These are phyloP conservation scores for Tricholoma hemisulphureum DNA, from an alignment of 768 basidiomycete species.

Conservation along the genomic window DNA sequence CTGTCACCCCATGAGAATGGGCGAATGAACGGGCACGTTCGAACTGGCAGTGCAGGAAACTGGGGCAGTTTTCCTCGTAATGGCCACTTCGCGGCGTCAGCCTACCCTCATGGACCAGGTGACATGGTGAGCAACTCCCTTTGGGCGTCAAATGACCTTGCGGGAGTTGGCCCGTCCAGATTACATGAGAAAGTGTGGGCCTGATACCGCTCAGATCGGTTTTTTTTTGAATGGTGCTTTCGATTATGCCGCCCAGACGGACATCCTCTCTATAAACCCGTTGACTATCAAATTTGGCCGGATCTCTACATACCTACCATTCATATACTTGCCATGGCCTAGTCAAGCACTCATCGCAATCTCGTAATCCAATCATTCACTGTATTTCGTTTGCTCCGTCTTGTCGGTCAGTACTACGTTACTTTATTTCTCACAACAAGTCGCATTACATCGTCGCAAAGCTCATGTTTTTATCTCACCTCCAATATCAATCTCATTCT, in stretches of 20 bases:
- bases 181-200: conserved; percentile 63
- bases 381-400: conserved; percentile 22
- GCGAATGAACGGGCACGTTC: conserved; percentile 67
- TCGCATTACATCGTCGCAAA: conserved; percentile 41
- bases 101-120: conserved; percentile 54
- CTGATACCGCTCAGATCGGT: conserved; percentile 27
- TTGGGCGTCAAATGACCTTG: conserved; percentile 57
- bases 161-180: conserved; percentile 44
- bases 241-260: conserved; percentile 42
- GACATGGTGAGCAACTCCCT: conserved; percentile 56
- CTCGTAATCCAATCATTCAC: conserved; percentile 33
- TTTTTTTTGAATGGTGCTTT: conserved; percentile 24
- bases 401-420: conserved; percentile 39
- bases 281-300: conserved; percentile 11
- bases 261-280: conserved; percentile 27
- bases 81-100: conserved; percentile 46
- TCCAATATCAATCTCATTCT: conserved; percentile 35
- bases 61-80: conserved; percentile 63
- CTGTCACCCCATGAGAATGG: conserved; percentile 22
- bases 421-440: conserved; percentile 40
- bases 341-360: conserved; percentile 19
- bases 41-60: conserved; percentile 79
- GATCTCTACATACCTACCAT: conserved; percentile 22
- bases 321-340: conserved; percentile 12
- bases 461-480: conserved; percentile 49